Evolutionary conservation across 2,329 filamentous ascomycete species (phyloP).

Genomic region (Myriosclerotinia duriaeana): DNA sequence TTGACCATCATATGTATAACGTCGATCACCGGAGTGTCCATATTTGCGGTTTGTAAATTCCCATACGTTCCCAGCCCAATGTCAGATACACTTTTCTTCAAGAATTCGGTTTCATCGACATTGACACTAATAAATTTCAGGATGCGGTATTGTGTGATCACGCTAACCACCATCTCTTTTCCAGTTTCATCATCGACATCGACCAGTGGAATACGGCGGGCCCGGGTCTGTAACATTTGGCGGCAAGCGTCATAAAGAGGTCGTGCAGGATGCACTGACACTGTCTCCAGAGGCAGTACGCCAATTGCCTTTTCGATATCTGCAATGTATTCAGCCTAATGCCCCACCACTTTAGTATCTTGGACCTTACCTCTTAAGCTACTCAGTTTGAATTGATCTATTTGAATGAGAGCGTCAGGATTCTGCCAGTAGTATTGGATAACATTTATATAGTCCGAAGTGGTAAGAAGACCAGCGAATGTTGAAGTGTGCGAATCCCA

Average conservation of each 20-base stretch:
- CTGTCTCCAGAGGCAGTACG: constrained; percentile 85
- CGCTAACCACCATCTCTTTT: constrained; percentile 88
- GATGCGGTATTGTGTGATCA: constrained; percentile 97
- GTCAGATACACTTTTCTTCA: constrained; percentile 84
- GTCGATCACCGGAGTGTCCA: constrained; percentile 89
- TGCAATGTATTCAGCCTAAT: constrained; percentile 43
- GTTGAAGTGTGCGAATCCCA: constrained; percentile 94
- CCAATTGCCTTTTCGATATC: constrained; percentile 95
- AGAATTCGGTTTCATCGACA: constrained; percentile 74
- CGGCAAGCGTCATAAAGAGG: constrained; percentile 94
- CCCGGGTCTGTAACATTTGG: constrained; percentile 89
- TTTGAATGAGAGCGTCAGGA: constrained; percentile 81
- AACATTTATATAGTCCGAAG: constrained; percentile 96
- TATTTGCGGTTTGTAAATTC: constrained; percentile 76
- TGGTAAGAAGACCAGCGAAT: constrained; percentile 91
- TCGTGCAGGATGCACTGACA: constrained; percentile 88
- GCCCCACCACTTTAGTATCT: constrained; percentile 12
- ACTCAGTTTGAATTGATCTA: constrained; percentile 91
- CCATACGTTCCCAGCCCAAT: constrained; percentile 82
- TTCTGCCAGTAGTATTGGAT: constrained; percentile 99
- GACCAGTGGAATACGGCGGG: constrained; percentile 88
- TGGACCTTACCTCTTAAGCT: constrained; percentile 74
- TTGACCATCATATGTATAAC: constrained; percentile 92
- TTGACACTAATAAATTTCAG: constrained; percentile 99
- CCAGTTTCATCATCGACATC: constrained; percentile 93